Conservation (phyloP, 2,329 filamentous ascomycete species). For the Trichoderma afroharzianum region DNA sequence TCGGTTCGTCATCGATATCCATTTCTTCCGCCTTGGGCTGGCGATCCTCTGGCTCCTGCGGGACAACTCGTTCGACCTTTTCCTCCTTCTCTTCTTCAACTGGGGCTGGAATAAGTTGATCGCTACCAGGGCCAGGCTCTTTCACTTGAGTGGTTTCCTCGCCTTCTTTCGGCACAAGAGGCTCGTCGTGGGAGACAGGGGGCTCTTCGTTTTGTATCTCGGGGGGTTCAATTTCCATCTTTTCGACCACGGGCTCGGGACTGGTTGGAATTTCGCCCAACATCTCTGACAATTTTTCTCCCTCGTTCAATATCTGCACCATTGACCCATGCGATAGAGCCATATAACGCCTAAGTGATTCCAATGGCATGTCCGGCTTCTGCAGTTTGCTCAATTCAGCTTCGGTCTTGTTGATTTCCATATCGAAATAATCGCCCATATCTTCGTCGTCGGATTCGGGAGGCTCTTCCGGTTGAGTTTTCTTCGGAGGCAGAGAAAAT, state of each 20-base stretch:
- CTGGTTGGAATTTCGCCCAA: slow-evolving; percentile 32
- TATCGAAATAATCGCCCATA: slow-evolving; percentile 54
- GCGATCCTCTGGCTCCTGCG: slow-evolving; percentile 20
- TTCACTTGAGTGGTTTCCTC: neutral
- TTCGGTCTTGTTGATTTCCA: slow-evolving; percentile 51
- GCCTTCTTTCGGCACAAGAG: neutral
- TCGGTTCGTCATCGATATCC: slow-evolving; percentile 34
- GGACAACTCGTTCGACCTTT: slow-evolving; percentile 20
- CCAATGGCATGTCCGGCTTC: slow-evolving; percentile 36
- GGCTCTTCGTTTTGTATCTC: neutral
- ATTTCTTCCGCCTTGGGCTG: slow-evolving; percentile 41
- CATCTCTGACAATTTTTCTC: slow-evolving; percentile 42
- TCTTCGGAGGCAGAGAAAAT: slow-evolving; percentile 40
- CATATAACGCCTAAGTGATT: slow-evolving; percentile 46
- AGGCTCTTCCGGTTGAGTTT: slow-evolving; percentile 30
- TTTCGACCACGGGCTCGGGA: neutral
- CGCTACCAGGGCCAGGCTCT: neutral
- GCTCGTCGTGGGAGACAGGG: neutral
- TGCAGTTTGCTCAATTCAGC: slow-evolving; percentile 46
- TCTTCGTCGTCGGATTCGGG: slow-evolving; percentile 56
- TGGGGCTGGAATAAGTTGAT: neutral
- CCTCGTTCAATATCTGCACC: slow-evolving; percentile 44
- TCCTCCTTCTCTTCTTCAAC: neutral
- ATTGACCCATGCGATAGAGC: slow-evolving; percentile 47
- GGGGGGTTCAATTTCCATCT: neutral